A percentile compares a stretch with the other conserved stretches of the same genome.
These are phyloP conservation scores for Leptomonas pyrrhocoris DNA, from an alignment of 208 protist genomes.

Conservation along the genomic window DNA sequence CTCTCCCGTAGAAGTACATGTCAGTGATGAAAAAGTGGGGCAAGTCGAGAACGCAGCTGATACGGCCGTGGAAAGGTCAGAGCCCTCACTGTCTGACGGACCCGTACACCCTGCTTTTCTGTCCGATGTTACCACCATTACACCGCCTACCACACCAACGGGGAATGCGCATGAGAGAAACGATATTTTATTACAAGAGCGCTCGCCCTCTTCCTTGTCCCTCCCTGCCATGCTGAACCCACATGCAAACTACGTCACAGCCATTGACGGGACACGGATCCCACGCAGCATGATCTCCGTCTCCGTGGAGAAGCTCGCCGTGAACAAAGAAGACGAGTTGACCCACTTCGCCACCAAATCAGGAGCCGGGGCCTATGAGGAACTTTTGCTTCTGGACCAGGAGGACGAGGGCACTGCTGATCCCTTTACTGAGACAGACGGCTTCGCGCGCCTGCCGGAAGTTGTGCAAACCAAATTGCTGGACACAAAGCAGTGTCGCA, in stretches of 20 bases:
- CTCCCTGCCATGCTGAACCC: constrained; percentile 51
- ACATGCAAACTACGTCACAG: constrained; percentile 48
- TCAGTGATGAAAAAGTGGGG: not conserved
- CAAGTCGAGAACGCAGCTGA: not conserved
- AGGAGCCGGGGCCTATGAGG: constrained; percentile 72
- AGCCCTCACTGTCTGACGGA: not conserved
- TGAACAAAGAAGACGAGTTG: constrained; percentile 70
- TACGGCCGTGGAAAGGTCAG: not conserved
- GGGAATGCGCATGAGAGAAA: not conserved
- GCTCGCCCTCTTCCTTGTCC: not conserved
- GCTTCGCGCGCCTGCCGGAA: constrained; percentile 44
- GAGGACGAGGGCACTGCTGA: constrained; percentile 24
- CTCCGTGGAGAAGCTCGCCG: constrained; percentile 63
- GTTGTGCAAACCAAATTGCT: constrained; percentile 30
- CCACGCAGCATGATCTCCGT: constrained; percentile 73
- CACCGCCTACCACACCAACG: not conserved
- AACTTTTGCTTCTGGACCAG: constrained; percentile 45
- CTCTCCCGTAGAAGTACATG: not conserved
- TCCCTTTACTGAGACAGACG: constrained; percentile 53
- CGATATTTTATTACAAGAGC: constrained; percentile 5
- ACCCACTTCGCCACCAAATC: constrained; percentile 68
- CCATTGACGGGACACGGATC: constrained; percentile 82
- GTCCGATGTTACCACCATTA: not conserved
- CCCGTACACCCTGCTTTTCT: not conserved
- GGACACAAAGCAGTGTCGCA: constrained; percentile 16